Percentiles rank a stretch among this genome's conserved stretches.
Evolutionary conservation across 1,139 yeast species (phyloP).

Genomic region (Meyerozyma smithsonii): DNA sequence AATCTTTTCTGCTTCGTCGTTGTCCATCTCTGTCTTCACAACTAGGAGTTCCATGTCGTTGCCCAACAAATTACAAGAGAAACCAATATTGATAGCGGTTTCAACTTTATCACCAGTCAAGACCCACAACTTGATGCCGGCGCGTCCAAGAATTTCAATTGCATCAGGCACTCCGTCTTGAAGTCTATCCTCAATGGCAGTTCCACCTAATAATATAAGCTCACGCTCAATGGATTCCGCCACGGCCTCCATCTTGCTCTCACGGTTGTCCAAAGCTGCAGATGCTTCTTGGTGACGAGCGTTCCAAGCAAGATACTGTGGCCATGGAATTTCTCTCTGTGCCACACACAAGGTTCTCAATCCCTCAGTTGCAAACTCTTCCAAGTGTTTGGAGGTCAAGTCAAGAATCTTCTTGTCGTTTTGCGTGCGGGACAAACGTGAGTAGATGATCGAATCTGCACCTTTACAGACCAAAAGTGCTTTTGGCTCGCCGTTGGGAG

Average conservation of each 20-base stretch:
- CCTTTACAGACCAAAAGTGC: slow-evolving; percentile 46
- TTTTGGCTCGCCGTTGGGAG: slow-evolving; percentile 29
- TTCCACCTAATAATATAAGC: slow-evolving; percentile 43
- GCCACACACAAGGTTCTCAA: slow-evolving; percentile 47
- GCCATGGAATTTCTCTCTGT: slow-evolving; percentile 40
- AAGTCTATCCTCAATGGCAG: slow-evolving; percentile 48
- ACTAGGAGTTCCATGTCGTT: slow-evolving; percentile 40
- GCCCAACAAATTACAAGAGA: slow-evolving; percentile 46
- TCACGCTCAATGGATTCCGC: slow-evolving; percentile 46
- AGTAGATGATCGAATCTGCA: slow-evolving; percentile 45
- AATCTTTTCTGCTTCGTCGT: slow-evolving; percentile 16
- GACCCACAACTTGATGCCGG: slow-evolving; percentile 50
- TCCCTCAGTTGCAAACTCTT: slow-evolving; percentile 45
- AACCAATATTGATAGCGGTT: slow-evolving; percentile 49
- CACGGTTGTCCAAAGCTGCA: slow-evolving; percentile 39
- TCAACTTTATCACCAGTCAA: slow-evolving; percentile 50
- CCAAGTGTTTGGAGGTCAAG: slow-evolving; percentile 37
- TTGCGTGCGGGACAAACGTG: slow-evolving; percentile 29
- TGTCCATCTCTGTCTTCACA: slow-evolving; percentile 9
- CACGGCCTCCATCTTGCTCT: slow-evolving; percentile 41
- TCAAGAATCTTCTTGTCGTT: slow-evolving; percentile 29
- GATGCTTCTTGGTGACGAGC: slow-evolving; percentile 38
- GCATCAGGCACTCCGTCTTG: slow-evolving; percentile 52
- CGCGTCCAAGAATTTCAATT: slow-evolving; percentile 38
- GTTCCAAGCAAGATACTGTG: slow-evolving; percentile 41